A percentile compares a stretch with the other conserved stretches of the same genome.
Evolutionary conservation across 2,329 filamentous ascomycete species (phyloP).

Genomic region (Lasiodiplodia gonubiensis): DNA sequence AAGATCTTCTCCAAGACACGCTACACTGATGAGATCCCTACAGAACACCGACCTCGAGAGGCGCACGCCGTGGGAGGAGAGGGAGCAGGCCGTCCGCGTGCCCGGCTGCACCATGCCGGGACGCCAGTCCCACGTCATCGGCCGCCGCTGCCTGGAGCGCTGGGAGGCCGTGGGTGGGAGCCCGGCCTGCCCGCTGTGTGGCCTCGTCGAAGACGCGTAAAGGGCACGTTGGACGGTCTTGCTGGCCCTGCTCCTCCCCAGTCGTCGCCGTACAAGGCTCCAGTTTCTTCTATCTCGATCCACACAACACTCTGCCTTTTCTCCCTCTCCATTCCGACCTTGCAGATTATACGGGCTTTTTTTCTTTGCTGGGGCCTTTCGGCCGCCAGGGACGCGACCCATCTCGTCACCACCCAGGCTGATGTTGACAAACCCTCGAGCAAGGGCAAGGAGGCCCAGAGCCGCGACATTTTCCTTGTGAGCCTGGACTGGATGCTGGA

Average conservation of each 20-base stretch:
- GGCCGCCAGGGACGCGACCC: conserved; percentile 58
- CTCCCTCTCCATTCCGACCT: conserved; percentile 68
- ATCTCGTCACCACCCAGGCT: conserved; percentile 62
- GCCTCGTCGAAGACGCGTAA: conserved; percentile 45
- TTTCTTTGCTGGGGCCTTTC: no score
- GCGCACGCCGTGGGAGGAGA: conserved; percentile 16
- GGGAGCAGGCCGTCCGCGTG: conserved; percentile 13
- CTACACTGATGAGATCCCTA: not conserved
- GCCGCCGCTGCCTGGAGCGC: not conserved
- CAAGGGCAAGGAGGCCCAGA: conserved; percentile 59
- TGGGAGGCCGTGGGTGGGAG: conserved; percentile 20
- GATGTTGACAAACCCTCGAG: conserved; percentile 58
- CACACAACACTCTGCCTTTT: conserved; percentile 81
- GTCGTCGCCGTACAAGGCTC: conserved; percentile 59
- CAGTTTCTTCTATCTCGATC: conserved; percentile 92
- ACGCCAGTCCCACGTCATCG: not conserved
- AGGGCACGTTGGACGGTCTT: not conserved
- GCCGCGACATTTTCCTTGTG: conserved; percentile 61
- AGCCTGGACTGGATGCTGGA: conserved; percentile 67
- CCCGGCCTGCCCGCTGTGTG: conserved; percentile 33
- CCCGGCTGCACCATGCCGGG: not conserved
- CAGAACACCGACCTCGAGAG: conserved; percentile 5
- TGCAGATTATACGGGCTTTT: conserved; percentile 60
- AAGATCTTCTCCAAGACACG: not conserved
- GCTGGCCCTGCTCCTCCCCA: not conserved